Evolutionary conservation across 345 rosid genomes (phyloP), one percentile per base, ranked within the genome.

Genomic region (Salix udensis): DNA sequence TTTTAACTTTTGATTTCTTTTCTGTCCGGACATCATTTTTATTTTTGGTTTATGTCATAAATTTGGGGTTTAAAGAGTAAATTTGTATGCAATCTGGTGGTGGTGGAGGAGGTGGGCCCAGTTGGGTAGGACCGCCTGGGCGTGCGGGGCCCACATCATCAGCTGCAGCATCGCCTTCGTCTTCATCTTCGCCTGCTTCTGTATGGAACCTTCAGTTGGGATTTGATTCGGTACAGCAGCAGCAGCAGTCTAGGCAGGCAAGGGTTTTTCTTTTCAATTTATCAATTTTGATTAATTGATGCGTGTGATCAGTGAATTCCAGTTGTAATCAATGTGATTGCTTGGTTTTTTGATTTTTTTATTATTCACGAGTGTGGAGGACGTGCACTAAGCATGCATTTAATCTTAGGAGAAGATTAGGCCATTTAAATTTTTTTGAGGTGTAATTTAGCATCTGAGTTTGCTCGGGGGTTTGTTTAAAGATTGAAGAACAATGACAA

Each of bases 151-250:
- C 98, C 80, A 89, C 93, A 40, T 92, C 99, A 44, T 89, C 98
- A 28, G 97, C 97, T 30, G 81, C 78, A 34, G 93, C 98, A 23
- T 91, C 99, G 68, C 94, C 99, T n/a, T 84, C 99, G 60, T 96
- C 99, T 16, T 93, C 99, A 1, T 91, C 98, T 6, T 95, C 98
- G 0, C 91, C 98, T 7, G 93, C 98, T 12, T 94, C 98, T 30
- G 97, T 90, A 58, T 93, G 93, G 23, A 88, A 90, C 7, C 87
- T 89, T 39, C 94, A 87, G 50, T 76, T 89, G 39, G 92, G 89
- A 42, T 86, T 86, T 71, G 92, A 91, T 77, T 84, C 96, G 10
- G 85, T 82, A 23, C 94, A 86, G 81, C 93, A 88, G 70, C 95
- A 89, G 30, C 90, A 88, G 21, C 78, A 81, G 83, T 84, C 93